Conservation (phyloP, 345 rosid genomes). For the Psidium friedrichsthalianum region DNA sequence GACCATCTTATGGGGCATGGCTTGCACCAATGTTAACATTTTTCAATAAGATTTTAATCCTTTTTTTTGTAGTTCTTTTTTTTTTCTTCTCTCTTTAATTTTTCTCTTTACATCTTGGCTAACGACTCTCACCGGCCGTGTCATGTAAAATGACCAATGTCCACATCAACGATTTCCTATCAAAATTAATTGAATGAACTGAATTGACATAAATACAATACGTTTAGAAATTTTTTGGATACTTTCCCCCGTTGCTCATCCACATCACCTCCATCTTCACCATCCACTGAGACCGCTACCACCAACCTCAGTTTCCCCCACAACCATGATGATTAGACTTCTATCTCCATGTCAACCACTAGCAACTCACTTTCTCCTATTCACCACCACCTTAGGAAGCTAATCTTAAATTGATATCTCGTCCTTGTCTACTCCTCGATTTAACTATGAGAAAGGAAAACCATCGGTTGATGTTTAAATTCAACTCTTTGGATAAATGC, state of each 20-base stretch:
- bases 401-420: neutral
- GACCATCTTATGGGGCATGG: too few relatives aligned
- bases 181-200: too few relatives aligned
- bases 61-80: too few relatives aligned
- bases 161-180: too few relatives aligned
- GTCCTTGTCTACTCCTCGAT: neutral
- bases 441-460: neutral
- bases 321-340: neutral
- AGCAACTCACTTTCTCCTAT: neutral
- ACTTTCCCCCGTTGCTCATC: neutral
- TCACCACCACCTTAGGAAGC: neutral
- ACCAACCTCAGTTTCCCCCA: neutral
- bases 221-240: too few relatives aligned
- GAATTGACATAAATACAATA: too few relatives aligned
- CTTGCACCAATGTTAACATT: too few relatives aligned
- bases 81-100: too few relatives aligned
- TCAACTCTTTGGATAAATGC: neutral
- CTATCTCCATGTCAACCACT: neutral
- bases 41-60: too few relatives aligned
- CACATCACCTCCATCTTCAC: neutral
- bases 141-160: too few relatives aligned
- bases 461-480: neutral
- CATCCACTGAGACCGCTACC: neutral
- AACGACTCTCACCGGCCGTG: accelerated
- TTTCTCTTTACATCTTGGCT: too few relatives aligned